These are phyloP conservation scores for Colletotrichum sp. DNA, from an alignment of 2,329 filamentous ascomycete genomes.

Conservation along the genomic window DNA sequence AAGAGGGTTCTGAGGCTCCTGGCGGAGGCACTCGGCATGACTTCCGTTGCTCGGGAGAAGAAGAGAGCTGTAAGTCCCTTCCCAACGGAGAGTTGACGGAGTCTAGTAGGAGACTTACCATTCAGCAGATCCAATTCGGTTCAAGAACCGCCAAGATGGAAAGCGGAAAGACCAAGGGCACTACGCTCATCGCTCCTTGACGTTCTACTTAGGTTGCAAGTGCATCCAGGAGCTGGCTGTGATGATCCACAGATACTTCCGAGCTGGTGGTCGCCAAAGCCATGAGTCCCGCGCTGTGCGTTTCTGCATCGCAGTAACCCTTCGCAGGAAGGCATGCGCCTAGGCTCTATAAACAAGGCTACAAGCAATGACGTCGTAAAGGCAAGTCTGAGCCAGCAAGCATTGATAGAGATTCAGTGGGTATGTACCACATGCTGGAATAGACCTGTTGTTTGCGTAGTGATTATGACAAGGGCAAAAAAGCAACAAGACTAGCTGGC, in stretches of 20 bases:
- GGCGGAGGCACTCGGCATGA: constrained; percentile 76
- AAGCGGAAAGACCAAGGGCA: constrained; percentile 71
- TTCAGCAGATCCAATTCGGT: constrained; percentile 78
- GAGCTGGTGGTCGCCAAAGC: constrained; percentile 50
- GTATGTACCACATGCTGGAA: background rate
- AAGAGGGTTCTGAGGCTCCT: constrained; percentile 83
- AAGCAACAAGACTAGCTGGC: too few relatives aligned
- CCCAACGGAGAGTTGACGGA: accelerated
- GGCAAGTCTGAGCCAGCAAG: constrained; percentile 67
- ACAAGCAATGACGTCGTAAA: constrained; percentile 60
- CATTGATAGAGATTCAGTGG: background rate
- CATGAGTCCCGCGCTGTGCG: constrained; percentile 40
- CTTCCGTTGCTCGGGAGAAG: constrained; percentile 78
- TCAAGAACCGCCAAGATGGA: constrained; percentile 86
- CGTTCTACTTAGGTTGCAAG: background rate
- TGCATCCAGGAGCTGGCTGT: constrained; percentile 48
- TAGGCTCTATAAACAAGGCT: constrained; percentile 24
- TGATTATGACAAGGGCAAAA: too few relatives aligned
- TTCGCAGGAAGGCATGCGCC: constrained; percentile 28
- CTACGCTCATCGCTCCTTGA: constrained; percentile 59
- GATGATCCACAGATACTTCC: constrained; percentile 82
- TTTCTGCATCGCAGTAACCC: constrained; percentile 58
- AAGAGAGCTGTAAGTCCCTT: constrained; percentile 76
- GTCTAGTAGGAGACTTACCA: background rate
- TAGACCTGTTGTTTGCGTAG: too few relatives aligned